A percentile compares a stretch with the other conserved stretches of the same genome.
phyloP scores from a whole-genome alignment of 2,329 filamentous ascomycete species.

The Aspergillus felis region DNA sequence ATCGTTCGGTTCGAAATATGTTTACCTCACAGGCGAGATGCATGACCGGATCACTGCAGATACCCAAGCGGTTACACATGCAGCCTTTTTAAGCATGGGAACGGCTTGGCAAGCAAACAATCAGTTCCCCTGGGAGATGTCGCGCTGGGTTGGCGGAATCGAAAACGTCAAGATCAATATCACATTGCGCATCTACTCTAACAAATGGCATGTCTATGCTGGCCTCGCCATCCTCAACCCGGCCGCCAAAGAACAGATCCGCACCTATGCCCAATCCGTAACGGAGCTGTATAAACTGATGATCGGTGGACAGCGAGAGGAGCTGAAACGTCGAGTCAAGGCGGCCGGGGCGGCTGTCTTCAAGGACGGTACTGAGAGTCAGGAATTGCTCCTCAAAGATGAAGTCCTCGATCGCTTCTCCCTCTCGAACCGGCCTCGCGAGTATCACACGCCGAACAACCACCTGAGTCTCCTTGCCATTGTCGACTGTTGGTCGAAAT shows the following conservation, averaged over 20 bases:
- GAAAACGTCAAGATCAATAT: conserved; percentile 99
- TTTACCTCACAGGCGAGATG: conserved; percentile 78
- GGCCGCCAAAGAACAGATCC: conserved; percentile 84
- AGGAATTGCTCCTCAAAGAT: conserved; percentile 69
- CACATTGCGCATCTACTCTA: conserved; percentile 92
- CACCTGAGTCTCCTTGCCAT: conserved; percentile 91
- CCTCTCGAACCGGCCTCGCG: conserved; percentile 64
- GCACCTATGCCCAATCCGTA: conserved; percentile 87
- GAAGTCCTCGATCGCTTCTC: conserved; percentile 86
- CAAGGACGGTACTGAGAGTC: conserved; percentile 47
- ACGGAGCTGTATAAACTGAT: conserved; percentile 96
- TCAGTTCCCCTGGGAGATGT: conserved; percentile 95
- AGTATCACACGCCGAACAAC: conserved; percentile 73
- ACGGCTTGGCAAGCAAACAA: conserved; percentile 94
- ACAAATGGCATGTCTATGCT: conserved; percentile 99
- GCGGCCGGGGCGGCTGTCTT: conserved; percentile 74
- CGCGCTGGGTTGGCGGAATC: conserved; percentile 93
- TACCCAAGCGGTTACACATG: conserved; percentile 96
- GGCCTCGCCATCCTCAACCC: conserved; percentile 96
- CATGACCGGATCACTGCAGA: conserved; percentile 98
- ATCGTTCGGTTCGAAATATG: conserved; percentile 79
- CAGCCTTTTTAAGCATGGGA: conserved; percentile 95
- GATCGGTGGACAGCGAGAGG: conserved; percentile 75
- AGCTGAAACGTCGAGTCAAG: conserved; percentile 71
- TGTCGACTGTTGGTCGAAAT: conserved; percentile 96